Evolutionary conservation across 805 yeast species (phyloP).

Genomic region (Pichia thaimueangensis): DNA sequence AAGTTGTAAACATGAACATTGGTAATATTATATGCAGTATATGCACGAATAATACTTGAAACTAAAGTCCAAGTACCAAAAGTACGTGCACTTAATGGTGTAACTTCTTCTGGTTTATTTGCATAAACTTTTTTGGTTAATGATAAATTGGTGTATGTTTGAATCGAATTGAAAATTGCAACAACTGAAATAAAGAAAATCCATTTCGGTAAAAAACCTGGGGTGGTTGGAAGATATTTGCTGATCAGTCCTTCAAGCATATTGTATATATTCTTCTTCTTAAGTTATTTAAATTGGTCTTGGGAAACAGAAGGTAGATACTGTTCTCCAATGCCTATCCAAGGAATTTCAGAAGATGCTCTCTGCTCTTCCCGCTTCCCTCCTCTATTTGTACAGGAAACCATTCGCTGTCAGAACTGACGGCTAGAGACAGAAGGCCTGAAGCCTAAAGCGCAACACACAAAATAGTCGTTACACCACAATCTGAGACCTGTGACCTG

Average conservation of each 20-base stretch:
- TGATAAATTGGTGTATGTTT: slow-evolving; percentile 66
- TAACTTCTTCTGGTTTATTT: slow-evolving; percentile 50
- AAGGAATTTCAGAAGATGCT: no score
- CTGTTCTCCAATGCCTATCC: no score
- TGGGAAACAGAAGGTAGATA: no score
- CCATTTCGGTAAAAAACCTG: slow-evolving; percentile 73
- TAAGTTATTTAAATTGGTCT: no score
- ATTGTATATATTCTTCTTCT: background rate
- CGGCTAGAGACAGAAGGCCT: no score
- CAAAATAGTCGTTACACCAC: no score
- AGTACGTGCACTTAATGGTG: slow-evolving; percentile 78
- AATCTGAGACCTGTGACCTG: no score
- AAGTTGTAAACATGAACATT: slow-evolving; percentile 70
- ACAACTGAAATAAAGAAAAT: slow-evolving; percentile 74
- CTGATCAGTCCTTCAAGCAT: slow-evolving; percentile 14
- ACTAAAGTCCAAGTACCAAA: slow-evolving; percentile 97
- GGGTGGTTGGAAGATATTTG: slow-evolving; percentile 34
- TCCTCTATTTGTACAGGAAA: no score
- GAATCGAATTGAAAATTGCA: slow-evolving; percentile 85
- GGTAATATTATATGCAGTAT: slow-evolving; percentile 73
- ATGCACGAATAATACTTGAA: slow-evolving; percentile 75
- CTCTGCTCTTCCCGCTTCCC: no score
- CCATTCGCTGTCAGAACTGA: no score
- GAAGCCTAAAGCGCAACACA: no score
- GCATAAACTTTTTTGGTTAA: slow-evolving; percentile 79